phyloP scores from a whole-genome alignment of 2,329 filamentous ascomycete genomes.

The Clarireedia paspali region DNA sequence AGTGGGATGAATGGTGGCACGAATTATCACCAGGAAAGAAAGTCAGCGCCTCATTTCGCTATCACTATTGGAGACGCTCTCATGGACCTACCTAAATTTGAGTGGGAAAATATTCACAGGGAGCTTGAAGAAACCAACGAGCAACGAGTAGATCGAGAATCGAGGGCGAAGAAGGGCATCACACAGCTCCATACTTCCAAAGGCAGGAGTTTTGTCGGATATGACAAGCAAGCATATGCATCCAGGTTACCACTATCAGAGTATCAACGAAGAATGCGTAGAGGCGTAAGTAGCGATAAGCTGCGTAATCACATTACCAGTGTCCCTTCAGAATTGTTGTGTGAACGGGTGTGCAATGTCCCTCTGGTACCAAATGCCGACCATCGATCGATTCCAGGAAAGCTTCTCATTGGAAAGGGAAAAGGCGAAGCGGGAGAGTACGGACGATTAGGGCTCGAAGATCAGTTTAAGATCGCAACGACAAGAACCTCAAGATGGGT shows the following conservation, averaged over 20 bases:
- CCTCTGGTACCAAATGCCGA: conserved; percentile 7
- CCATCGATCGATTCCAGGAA: not conserved
- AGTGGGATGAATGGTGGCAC: not conserved
- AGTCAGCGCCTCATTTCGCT: conserved; percentile 10
- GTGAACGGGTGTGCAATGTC: conserved; percentile 9
- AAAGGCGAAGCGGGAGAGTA: not conserved
- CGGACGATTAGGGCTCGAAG: not conserved
- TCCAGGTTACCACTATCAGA: not conserved
- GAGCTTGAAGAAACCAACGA: not conserved
- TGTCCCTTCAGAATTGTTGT: too few species aligned
- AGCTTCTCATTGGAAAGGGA: not conserved
- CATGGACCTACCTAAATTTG: conserved; percentile 15
- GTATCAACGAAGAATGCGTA: conserved; percentile 10
- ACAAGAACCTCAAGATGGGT: not conserved
- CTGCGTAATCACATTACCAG: conserved; percentile 11
- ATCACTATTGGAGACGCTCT: conserved; percentile 13
- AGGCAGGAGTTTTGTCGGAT: not conserved
- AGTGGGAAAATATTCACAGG: conserved; percentile 11
- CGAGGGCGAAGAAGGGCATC: not conserved
- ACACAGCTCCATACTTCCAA: not conserved
- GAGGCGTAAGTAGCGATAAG: not conserved
- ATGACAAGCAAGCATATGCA: conserved; percentile 7
- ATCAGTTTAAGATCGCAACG: conserved; percentile 1
- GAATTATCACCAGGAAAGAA: conserved; percentile 6
- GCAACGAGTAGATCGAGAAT: not conserved